phyloP scores from a whole-genome alignment of 2,329 filamentous ascomycete species.

The Zymoseptoria ardabiliae region DNA sequence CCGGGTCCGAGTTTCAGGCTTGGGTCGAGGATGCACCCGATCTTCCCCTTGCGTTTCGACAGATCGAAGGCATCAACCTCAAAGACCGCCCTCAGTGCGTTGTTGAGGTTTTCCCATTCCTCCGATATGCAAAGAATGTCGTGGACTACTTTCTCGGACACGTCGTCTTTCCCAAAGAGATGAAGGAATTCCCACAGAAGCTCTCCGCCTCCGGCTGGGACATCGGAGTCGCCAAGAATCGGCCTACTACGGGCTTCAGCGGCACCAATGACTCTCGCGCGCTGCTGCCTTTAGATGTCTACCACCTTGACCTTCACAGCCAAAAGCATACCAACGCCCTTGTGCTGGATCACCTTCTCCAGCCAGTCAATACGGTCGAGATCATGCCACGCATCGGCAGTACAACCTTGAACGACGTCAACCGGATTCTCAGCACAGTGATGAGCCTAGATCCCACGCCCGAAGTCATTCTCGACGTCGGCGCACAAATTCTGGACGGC shows the following conservation, averaged over 20 bases:
- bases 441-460: slow-evolving; percentile 33
- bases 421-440: slow-evolving; percentile 41
- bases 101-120: slow-evolving; percentile 30
- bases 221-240: slow-evolving; percentile 47
- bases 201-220: slow-evolving; percentile 63
- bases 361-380: slow-evolving; percentile 40
- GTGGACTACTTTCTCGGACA: slow-evolving; percentile 62
- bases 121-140: slow-evolving; percentile 46
- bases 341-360: slow-evolving; percentile 54
- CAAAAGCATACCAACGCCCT: slow-evolving; percentile 60
- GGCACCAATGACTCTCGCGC: slow-evolving; percentile 61
- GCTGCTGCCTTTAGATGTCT: slow-evolving; percentile 54
- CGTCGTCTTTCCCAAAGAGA: slow-evolving; percentile 58
- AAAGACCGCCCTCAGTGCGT: slow-evolving; percentile 19
- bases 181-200: slow-evolving; percentile 58
- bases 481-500: slow-evolving; percentile 60
- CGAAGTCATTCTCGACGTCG: slow-evolving; percentile 62
- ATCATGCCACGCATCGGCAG: slow-evolving; percentile 5
- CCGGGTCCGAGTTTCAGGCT: slow-evolving; percentile 21
- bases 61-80: slow-evolving; percentile 23
- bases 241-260: slow-evolving; percentile 59
- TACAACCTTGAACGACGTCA: slow-evolving; percentile 10
- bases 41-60: background rate
- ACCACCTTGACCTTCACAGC: slow-evolving; percentile 51
- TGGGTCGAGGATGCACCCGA: slow-evolving; percentile 17